phyloP scores from a whole-genome alignment of 1,284 basidiomycete genomes.

The Ceratobasidium sp. region DNA sequence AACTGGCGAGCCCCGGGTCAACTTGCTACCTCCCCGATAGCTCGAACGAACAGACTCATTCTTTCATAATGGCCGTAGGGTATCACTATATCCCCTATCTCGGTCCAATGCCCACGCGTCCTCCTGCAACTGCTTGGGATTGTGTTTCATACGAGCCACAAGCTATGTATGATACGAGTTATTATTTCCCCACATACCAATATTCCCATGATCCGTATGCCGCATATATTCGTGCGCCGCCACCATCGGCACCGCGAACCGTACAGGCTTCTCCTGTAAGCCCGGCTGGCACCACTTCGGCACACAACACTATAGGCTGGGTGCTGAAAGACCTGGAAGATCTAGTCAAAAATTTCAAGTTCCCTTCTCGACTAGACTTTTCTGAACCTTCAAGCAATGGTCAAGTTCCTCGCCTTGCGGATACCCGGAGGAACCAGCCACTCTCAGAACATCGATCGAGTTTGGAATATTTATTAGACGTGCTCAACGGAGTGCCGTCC shows the following conservation, averaged over 20 bases:
- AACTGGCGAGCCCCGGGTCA: not conserved
- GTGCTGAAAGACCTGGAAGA: conserved; percentile 21
- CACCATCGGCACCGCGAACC: not conserved
- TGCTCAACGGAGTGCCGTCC: conserved; percentile 12
- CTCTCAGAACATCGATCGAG: conserved; percentile 12
- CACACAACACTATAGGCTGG: conserved; percentile 12
- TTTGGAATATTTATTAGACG: conserved; percentile 14
- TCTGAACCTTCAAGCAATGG: not conserved
- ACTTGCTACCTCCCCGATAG: not conserved
- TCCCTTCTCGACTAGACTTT: conserved; percentile 21
- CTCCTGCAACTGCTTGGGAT: not conserved
- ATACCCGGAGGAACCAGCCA: conserved; percentile 14
- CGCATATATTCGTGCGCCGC: not conserved
- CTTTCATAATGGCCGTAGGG: not conserved
- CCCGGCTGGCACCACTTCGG: not conserved
- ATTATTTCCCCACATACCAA: conserved; percentile 18
- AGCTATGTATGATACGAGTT: not conserved
- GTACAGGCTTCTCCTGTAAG: not conserved
- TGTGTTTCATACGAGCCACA: not conserved
- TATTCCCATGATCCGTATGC: conserved; percentile 3
- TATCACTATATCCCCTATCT: conserved; percentile 2
- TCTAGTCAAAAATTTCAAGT: conserved; percentile 7
- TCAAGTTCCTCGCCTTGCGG: conserved; percentile 13
- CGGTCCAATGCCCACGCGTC: not conserved
- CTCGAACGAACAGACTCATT: not conserved